Conservation (phyloP, 106 monocot species). For the Dioscorea zingiberensis region DNA sequence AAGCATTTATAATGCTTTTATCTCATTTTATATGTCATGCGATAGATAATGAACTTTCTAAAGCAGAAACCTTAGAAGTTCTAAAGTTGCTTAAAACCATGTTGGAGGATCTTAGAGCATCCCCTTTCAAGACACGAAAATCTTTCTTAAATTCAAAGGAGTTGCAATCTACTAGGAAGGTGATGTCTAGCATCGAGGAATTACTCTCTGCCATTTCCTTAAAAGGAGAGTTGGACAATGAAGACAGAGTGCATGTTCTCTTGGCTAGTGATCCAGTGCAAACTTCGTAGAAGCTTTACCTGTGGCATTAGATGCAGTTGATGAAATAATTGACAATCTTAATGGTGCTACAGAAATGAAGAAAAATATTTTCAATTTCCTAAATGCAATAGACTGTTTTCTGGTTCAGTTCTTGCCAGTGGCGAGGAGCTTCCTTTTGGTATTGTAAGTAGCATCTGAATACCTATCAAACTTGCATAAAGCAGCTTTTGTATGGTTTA, state of each 20-base stretch:
- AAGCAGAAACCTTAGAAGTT: slow-evolving; percentile 28
- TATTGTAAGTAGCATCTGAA: slow-evolving; percentile 47
- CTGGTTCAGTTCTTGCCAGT: slow-evolving; percentile 74
- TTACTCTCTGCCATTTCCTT: slow-evolving; percentile 64
- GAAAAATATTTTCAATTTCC: slow-evolving; percentile 33
- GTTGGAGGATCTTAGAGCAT: slow-evolving; percentile 45
- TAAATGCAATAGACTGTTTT: slow-evolving; percentile 51
- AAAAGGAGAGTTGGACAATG: slow-evolving; percentile 33
- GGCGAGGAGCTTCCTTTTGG: slow-evolving; percentile 91
- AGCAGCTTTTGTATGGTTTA: background rate
- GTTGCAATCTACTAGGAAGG: slow-evolving; percentile 23
- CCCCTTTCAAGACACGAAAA: slow-evolving; percentile 47
- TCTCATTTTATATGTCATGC: slow-evolving; percentile 26
- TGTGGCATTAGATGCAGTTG: slow-evolving; percentile 59
- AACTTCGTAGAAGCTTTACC: slow-evolving; percentile 83
- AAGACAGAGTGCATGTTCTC: slow-evolving; percentile 31
- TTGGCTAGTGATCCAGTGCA: slow-evolving; percentile 54
- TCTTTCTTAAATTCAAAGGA: slow-evolving; percentile 27
- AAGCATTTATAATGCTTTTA: slow-evolving; percentile 50
- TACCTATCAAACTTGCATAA: background rate
- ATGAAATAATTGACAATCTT: slow-evolving; percentile 50
- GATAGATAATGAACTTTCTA: slow-evolving; percentile 23
- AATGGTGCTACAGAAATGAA: slow-evolving; percentile 4
- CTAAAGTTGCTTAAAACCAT: slow-evolving; percentile 40
- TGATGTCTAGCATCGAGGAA: slow-evolving; percentile 22